These are phyloP conservation scores for Penicillium soppii DNA, from an alignment of 495 filamentous ascomycete genomes.

Conservation along the genomic window DNA sequence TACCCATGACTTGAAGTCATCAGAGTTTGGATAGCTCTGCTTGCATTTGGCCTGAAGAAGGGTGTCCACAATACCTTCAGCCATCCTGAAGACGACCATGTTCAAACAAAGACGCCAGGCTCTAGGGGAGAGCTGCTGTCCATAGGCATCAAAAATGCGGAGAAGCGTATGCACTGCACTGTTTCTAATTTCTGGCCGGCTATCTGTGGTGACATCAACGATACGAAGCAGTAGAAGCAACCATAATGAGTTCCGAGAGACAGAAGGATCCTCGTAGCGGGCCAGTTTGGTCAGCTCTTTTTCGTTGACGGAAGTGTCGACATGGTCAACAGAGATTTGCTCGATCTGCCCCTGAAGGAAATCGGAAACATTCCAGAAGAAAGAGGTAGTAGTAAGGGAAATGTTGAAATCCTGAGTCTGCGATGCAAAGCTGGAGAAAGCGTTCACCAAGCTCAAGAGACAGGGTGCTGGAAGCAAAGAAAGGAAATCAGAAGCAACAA, in stretches of 20 bases:
- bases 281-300: conserved; percentile 36
- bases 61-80: conserved; percentile 47
- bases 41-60: conserved; percentile 21
- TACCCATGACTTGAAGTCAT: conserved; percentile 60
- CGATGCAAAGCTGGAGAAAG: conserved; percentile 80
- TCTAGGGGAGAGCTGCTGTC: conserved; percentile 71
- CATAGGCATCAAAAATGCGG: conserved; percentile 88
- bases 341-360: conserved; percentile 61
- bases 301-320: conserved; percentile 41
- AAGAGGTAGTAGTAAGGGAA: conserved; percentile 87
- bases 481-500: conserved; percentile 93
- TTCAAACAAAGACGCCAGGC: conserved; percentile 85
- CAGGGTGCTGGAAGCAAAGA: conserved; percentile 73
- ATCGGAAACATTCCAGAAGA: conserved; percentile 93
- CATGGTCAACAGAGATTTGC: conserved; percentile 40
- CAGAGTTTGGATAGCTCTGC: conserved; percentile 16
- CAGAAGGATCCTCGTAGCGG: conserved; percentile 33
- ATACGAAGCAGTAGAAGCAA: conserved; percentile 78
- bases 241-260: conserved; percentile 68
- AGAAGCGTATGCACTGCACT: conserved; percentile 88
- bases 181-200: conserved; percentile 82
- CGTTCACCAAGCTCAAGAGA: conserved; percentile 81
- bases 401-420: conserved; percentile 94
- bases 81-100: conserved; percentile 73
- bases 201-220: conserved; percentile 72